Conservation (phyloP, 2,329 filamentous ascomycete genomes). For the Pyricularia sp. region DNA sequence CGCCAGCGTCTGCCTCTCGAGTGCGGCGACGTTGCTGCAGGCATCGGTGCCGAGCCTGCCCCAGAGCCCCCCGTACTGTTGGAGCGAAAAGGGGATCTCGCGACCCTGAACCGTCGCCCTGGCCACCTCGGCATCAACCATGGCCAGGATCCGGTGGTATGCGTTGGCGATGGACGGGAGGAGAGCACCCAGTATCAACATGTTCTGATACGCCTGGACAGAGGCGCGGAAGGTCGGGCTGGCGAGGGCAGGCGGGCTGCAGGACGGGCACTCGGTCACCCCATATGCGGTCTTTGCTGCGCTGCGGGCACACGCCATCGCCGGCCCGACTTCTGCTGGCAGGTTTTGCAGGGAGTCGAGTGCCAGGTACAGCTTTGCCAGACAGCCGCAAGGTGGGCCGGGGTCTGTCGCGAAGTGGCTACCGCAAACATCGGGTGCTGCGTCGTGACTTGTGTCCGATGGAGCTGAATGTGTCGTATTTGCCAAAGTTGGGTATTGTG, state of each 20-base stretch:
- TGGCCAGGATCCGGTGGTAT: slow-evolving; percentile 39
- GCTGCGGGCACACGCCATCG: slow-evolving; percentile 33
- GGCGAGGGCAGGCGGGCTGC: slow-evolving; percentile 26
- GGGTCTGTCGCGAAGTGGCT: slow-evolving; percentile 3
- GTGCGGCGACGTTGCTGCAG: slow-evolving; percentile 16
- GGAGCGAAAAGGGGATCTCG: slow-evolving; percentile 30
- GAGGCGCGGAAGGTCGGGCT: slow-evolving; percentile 22
- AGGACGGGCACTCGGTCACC: slow-evolving; percentile 36
- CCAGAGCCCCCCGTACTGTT: slow-evolving; percentile 36
- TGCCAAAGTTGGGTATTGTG: background rate
- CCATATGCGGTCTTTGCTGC: slow-evolving; percentile 36
- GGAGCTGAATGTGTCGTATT: background rate
- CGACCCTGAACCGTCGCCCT: slow-evolving; percentile 27
- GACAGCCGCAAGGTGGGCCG: slow-evolving; percentile 28
- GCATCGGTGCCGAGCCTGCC: slow-evolving; percentile 16
- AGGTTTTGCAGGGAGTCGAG: slow-evolving; percentile 36
- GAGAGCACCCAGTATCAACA: slow-evolving; percentile 45
- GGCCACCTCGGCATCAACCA: slow-evolving; percentile 38
- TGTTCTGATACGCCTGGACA: slow-evolving; percentile 41
- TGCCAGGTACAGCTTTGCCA: slow-evolving; percentile 35
- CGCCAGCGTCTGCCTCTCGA: slow-evolving; percentile 19
- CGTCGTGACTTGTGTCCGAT: background rate
- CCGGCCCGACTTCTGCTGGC: slow-evolving; percentile 28
- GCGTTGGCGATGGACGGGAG: slow-evolving; percentile 44
- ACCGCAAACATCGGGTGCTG: background rate